phyloP scores from a whole-genome alignment of 495 filamentous ascomycete species.

The Hypomontagnella monticulosa region DNA sequence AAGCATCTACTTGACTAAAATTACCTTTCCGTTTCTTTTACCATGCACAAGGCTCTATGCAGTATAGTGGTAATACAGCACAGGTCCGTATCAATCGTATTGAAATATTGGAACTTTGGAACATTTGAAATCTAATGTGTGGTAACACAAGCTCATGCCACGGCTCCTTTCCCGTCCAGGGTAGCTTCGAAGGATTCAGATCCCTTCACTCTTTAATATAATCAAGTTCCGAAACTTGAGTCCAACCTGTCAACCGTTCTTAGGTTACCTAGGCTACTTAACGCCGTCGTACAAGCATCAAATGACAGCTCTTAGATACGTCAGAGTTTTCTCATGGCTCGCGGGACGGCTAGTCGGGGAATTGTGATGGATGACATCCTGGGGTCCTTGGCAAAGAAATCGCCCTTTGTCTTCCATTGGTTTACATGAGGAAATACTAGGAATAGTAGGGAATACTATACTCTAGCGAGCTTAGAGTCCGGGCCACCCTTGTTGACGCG shows the following conservation, averaged over 20 bases:
- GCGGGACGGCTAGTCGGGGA: conserved; percentile 1
- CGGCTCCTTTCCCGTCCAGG: conserved; percentile 14
- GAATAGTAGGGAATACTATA: no score
- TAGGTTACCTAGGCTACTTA: conserved; percentile 29
- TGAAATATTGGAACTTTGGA: no score
- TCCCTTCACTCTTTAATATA: conserved; percentile 29
- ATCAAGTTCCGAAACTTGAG: conserved; percentile 1
- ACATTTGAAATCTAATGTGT: conserved; percentile 1
- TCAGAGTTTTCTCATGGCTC: conserved; percentile 19
- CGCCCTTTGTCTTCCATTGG: conserved; percentile 20
- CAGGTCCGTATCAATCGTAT: conserved; percentile 8
- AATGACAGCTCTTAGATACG: conserved; percentile 30
- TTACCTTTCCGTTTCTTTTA: neutral
- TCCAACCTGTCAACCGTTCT: neutral
- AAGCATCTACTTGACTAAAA: no score
- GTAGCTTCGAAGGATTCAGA: conserved; percentile 41
- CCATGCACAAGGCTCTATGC: conserved; percentile 21
- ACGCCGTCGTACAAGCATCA: conserved; percentile 70
- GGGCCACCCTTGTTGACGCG: conserved; percentile 14
- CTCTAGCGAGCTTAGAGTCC: conserved; percentile 22
- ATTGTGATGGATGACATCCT: conserved; percentile 14
- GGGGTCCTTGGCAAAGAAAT: conserved; percentile 16
- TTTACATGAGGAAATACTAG: conserved; percentile 4
- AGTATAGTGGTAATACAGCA: conserved; percentile 1
- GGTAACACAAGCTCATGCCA: conserved; percentile 15